These are phyloP conservation scores for Penicillium oxalicum DNA, from an alignment of 2,329 filamentous ascomycete genomes.

Conservation along the genomic window DNA sequence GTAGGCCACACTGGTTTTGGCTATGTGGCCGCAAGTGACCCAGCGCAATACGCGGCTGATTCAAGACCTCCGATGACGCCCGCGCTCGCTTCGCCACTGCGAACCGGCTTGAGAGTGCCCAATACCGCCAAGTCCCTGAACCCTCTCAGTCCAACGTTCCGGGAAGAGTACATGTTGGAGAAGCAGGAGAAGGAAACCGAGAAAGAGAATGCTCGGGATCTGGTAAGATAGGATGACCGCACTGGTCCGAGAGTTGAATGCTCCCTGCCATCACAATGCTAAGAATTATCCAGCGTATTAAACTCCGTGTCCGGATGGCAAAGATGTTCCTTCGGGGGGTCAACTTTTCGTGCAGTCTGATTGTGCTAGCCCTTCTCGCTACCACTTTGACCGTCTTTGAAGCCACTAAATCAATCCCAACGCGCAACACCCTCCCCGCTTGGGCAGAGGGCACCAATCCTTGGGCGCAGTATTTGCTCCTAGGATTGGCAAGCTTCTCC, in stretches of 20 bases:
- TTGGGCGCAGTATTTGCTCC: constrained; percentile 85
- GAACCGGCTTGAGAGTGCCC: constrained; percentile 83
- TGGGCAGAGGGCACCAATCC: constrained; percentile 75
- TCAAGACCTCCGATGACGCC: constrained; percentile 54
- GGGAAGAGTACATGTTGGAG: constrained; percentile 79
- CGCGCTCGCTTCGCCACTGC: constrained; percentile 61
- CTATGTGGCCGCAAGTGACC: constrained; percentile 63
- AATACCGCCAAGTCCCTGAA: constrained; percentile 73
- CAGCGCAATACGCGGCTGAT: constrained; percentile 42
- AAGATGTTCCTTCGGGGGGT: constrained; percentile 93
- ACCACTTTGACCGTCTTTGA: constrained; percentile 92
- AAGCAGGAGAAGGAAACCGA: constrained; percentile 76
- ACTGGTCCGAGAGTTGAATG: background rate
- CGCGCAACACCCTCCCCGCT: constrained; percentile 72
- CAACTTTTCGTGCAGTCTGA: constrained; percentile 94
- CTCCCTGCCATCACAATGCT: constrained; percentile 29
- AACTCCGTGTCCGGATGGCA: constrained; percentile 81
- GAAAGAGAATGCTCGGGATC: constrained; percentile 76
- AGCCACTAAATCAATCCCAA: constrained; percentile 67
- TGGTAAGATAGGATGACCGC: constrained; percentile 56
- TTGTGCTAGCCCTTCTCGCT: constrained; percentile 84
- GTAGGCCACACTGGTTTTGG: constrained; percentile 88
- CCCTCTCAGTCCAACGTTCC: constrained; percentile 84
- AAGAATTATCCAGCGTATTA: constrained; percentile 65
- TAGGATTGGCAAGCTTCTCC: constrained; percentile 73